Evolutionary conservation across 257 asterid genomes (phyloP), one percentile per base, ranked within the genome.

Genomic region (Salvia rosmarinus): DNA sequence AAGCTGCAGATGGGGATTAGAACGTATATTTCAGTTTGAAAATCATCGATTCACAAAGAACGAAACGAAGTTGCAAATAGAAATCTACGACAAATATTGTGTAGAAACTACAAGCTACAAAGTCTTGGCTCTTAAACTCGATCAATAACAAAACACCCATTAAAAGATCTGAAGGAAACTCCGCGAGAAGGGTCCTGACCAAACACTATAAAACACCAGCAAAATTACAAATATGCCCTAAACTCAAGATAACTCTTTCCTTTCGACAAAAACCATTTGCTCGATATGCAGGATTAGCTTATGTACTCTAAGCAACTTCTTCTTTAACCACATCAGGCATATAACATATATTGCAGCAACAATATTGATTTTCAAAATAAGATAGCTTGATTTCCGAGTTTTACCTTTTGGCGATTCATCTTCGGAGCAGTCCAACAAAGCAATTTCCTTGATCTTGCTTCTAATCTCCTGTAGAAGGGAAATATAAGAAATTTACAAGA

Each of bases 351-450:
- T 11, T 20, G n/a, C 32, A 23, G 49, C 21, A 34, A 34, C 5
- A 39, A n/a, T n/a, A 25, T 14, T 21, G 54, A 65, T 20, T 69
- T 54, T 3, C 4, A 12, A 44, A 62, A 54, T 61, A 39, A 35
- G 57, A 32, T 52, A 13, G 13, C 73, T 59, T n/a, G n/a, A 30
- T 54, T 64, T 44, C 12, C 14, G 23, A 44, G 9, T 50, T 51
- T 71, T 85, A 90, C 98, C 97, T 90, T 86, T 74, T 85, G 82
- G 34, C 88, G 86, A 57, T 89, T 79, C 67, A 58, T 82, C 67
- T 72, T 86, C 35, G 91, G 86, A 20, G 92, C 79, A 78, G 84
- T 88, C 96, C 98, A 89, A 71, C 98, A 93, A 69, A 93, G 84
- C 82, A 93, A 81, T 80, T 81, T 83, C 79, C 98, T 86, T 49